Evolutionary conservation across 768 basidiomycete genomes (phyloP), one percentile per base, ranked within the genome.

Genomic region (Amanita brunnescens): DNA sequence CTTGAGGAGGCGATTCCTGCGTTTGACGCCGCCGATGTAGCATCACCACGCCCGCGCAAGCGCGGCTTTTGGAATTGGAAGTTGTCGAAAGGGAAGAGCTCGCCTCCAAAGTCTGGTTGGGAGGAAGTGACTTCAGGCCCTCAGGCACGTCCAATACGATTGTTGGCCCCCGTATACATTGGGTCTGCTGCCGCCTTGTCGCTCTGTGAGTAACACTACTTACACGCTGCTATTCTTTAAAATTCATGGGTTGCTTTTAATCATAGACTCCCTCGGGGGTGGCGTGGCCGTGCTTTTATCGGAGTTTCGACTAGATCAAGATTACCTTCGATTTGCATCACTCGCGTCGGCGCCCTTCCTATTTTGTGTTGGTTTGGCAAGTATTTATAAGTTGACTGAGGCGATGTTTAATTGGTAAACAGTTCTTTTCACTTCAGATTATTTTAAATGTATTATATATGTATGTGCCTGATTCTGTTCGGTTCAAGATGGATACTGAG

Each of bases 351-450:
- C 73, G 0, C 91, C 91, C 0, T 79, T 89, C 62, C 71, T 90
- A 5, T 77, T 87, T 57, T 91, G 87, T 53, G 75, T 93, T 6
- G 80, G 85, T 2, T 62, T 91, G 59, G 87, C 87, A 60, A 64
- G 81, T 45, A 20, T 46, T 42, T 20, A 47, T n/a, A 14, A 9
- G 9, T 9, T 30, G 13, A 35, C 1, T 29, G 9, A 30, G 24
- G 23, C 35, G 32, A 51, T 52, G 45, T 49, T 39, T 30, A 29
- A 20, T 51, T 29, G 35, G 51, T n/a, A 23, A 48, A 16, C 52
- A 89, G 85, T 89, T 90, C 71, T 89, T 90, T 61, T 72, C 80
- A 12, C 68, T 83, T 26, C 85, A 87, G 64, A 76, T 87, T 30
- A 57, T 89, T 26, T 67, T 74, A n/a, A 83, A 78, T 51, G 43